phyloP scores from a whole-genome alignment of 345 rosid species.

The Anacardium occidentale region DNA sequence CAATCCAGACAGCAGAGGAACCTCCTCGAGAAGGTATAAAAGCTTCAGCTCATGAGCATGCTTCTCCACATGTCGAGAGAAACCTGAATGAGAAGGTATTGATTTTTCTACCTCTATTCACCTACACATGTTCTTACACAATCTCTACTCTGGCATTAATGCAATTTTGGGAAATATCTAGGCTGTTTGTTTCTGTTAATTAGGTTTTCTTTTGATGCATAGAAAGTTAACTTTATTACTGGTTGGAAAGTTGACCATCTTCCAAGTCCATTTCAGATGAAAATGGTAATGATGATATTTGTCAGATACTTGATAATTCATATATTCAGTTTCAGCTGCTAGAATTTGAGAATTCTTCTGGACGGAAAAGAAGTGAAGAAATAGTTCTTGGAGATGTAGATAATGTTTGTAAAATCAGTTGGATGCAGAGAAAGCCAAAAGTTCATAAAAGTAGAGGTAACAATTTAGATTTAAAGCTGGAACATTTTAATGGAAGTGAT shows the following conservation, averaged over 20 bases:
- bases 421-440: constrained; percentile 34
- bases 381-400: constrained; percentile 29
- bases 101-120: constrained; percentile 15
- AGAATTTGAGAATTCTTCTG: constrained; percentile 37
- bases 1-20: constrained; percentile 26
- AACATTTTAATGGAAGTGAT: constrained; percentile 32
- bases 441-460: constrained; percentile 26
- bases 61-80: constrained; percentile 29
- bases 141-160: constrained; percentile 13
- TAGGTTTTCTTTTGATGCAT: constrained; percentile 23
- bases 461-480: constrained; percentile 29
- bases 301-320: constrained; percentile 16
- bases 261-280: constrained; percentile 23
- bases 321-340: constrained; percentile 28
- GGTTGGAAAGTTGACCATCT: constrained; percentile 25
- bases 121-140: constrained; percentile 12
- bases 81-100: constrained; percentile 46
- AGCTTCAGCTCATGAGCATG: constrained; percentile 30
- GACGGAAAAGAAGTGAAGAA: constrained; percentile 51
- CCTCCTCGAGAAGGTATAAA: constrained; percentile 30
- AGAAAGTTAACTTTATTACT: constrained; percentile 18
- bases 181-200: constrained; percentile 24
- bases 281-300: constrained; percentile 19
- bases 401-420: constrained; percentile 25
- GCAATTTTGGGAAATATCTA: constrained; percentile 13